Percentiles rank a stretch among this genome's conserved stretches.
These are phyloP conservation scores for Saprolegnia diclina DNA, from an alignment of 352 stramenopile genomes.

Conservation along the genomic window DNA sequence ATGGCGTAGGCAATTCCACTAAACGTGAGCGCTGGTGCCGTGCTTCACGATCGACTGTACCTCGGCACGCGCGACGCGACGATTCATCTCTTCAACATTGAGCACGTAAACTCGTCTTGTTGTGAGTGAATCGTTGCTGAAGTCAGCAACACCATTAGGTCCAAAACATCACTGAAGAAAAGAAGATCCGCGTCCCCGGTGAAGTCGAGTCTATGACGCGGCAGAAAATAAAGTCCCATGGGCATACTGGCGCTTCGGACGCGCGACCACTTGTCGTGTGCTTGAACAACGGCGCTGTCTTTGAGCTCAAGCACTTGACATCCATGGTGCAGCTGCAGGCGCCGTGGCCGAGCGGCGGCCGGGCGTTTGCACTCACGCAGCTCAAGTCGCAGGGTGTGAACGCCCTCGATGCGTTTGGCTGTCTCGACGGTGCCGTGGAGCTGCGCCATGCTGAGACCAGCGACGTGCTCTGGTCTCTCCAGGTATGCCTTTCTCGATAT, in stretches of 20 bases:
- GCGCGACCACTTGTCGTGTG: constrained; percentile 9
- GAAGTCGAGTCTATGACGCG: not conserved
- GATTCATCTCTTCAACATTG: constrained; percentile 30
- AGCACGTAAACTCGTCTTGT: not conserved
- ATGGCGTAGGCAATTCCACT: constrained; percentile 45
- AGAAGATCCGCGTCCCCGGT: constrained; percentile 4
- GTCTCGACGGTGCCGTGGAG: constrained; percentile 10
- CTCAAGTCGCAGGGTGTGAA: constrained; percentile 1
- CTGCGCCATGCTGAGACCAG: constrained; percentile 20
- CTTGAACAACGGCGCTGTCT: constrained; percentile 16
- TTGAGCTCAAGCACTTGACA: not conserved
- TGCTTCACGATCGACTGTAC: constrained; percentile 50
- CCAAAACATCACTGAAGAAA: not conserved
- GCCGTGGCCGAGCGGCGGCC: not conserved
- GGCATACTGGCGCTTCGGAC: not conserved
- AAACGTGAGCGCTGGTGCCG: constrained; percentile 57
- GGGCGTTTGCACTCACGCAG: constrained; percentile 4
- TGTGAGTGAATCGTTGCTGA: not conserved
- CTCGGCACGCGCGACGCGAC: constrained; percentile 59
- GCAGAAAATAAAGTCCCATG: not conserved
- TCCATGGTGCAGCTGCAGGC: constrained; percentile 1
- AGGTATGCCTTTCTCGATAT: constrained; percentile 31
- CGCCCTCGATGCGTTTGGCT: constrained; percentile 13
- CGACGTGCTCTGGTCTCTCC: constrained; percentile 43
- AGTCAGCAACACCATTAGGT: not conserved